A percentile compares a stretch with the other conserved stretches of the same genome.
Evolutionary conservation across 1,284 basidiomycete genomes (phyloP).

Genomic region (Ganoderma leucocontextum): DNA sequence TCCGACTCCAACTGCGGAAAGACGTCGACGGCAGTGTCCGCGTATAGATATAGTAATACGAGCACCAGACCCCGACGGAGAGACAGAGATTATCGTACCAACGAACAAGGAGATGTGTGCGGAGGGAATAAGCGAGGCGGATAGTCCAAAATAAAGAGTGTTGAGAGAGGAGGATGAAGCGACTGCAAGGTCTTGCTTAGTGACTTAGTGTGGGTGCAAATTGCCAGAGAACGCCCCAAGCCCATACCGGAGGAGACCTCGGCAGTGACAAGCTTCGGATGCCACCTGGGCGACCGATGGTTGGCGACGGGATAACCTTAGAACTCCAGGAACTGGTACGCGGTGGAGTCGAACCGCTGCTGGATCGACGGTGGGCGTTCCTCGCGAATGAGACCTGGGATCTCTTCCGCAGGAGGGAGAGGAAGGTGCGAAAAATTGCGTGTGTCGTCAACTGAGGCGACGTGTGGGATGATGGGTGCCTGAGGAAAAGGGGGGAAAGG

Average conservation of each 20-base stretch:
- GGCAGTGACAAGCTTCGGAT: conserved; percentile 28
- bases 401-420: conserved; percentile 76
- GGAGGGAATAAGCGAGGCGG: not conserved
- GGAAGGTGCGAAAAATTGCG: conserved; percentile 83
- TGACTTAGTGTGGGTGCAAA: not conserved
- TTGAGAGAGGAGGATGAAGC: not conserved
- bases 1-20: conserved; percentile 16
- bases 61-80: conserved; percentile 11
- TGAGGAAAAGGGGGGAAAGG: conserved; percentile 40
- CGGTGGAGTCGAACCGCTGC: conserved; percentile 69
- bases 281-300: conserved; percentile 26
- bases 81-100: conserved; percentile 3
- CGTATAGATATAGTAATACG: conserved; percentile 14
- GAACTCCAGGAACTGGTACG: conserved; percentile 79
- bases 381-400: conserved; percentile 75
- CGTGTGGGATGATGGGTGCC: conserved; percentile 86
- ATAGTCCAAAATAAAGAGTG: conserved; percentile 5
- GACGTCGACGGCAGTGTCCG: not conserved
- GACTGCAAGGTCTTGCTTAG: not conserved
- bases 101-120: conserved; percentile 5
- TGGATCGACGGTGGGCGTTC: conserved; percentile 63
- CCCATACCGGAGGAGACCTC: conserved; percentile 11
- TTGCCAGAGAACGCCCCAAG: conserved; percentile 27
- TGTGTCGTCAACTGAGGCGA: conserved; percentile 79
- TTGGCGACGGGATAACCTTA: conserved; percentile 44